Evolutionary conservation across 352 stramenopile genomes (phyloP), one percentile per base, ranked within the genome.

Genomic region (Phytopythium aichiense): DNA sequence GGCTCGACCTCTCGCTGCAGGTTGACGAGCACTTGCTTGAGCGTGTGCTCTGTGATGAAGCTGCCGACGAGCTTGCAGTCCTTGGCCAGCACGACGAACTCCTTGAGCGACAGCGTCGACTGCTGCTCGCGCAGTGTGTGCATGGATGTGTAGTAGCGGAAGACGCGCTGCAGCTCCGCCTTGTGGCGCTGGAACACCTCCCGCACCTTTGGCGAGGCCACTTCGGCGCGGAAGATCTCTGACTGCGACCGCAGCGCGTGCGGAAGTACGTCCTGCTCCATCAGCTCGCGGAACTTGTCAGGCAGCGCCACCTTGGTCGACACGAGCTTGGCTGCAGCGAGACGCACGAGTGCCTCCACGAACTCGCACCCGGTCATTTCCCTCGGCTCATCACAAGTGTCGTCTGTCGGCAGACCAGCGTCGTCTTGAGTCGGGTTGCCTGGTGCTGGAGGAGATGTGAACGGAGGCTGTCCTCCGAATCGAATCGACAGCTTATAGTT

Each of bases 101-200:
- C 76, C 31, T 74, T 67, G 35, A 91, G 62, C 4, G 72, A 70
- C 35, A 94, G 75, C n/a, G 84, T 91, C 42, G 82, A 91, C 59
- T 89, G 81, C 56, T 87, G 74, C 68, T 91, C 81, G 31, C 81
- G 84, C 35, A 89, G 65, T 18, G 75, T 72, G 54, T 92, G 76
- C 82, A 94, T 91, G 20, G 78, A 88, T 31, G 83, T 72, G 62
- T 92, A 94, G 64, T 94, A 94, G 9, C 81, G 79, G 53, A 94
- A 94, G 31, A 91, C 67, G n/a, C 74, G 69, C 60, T 92, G 85
- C 22, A 94, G 76, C 20, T 67, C 58, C 18, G 62, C 65, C 56
- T 94, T 94, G 73, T 91, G 76, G 33, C 81, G 75, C 45, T 90
- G 77, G 61, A 89, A 92, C 6, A 94, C 79, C 8, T 81, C 81